These are phyloP conservation scores for Penicilliopsis zonata DNA, from an alignment of 495 filamentous ascomycete genomes.

Conservation along the genomic window DNA sequence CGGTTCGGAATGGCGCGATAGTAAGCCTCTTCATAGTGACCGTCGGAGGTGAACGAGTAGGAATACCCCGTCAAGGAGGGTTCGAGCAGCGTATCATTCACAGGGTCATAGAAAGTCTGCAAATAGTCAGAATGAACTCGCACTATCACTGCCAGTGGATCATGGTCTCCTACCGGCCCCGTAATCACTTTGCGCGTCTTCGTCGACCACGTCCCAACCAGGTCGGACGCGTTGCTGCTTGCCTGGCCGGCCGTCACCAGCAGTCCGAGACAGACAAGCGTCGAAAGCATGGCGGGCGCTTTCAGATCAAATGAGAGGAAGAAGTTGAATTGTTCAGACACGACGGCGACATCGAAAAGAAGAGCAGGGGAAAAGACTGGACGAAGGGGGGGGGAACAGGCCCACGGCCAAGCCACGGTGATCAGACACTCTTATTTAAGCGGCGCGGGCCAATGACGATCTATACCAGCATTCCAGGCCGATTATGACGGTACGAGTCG, in stretches of 20 bases:
- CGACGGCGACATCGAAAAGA: no score
- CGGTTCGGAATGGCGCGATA: constrained; percentile 67
- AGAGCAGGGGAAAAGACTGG: no score
- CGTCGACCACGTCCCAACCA: constrained; percentile 67
- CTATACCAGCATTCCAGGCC: no score
- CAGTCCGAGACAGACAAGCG: constrained; percentile 15
- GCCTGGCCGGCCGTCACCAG: constrained; percentile 18
- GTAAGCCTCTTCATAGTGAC: constrained; percentile 61
- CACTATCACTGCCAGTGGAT: no score
- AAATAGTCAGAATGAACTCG: no score
- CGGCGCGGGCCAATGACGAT: no score
- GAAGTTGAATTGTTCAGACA: no score
- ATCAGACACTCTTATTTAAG: no score
- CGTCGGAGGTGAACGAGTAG: constrained; percentile 65
- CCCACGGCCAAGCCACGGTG: no score
- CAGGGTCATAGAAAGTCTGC: constrained; percentile 64
- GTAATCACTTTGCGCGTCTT: constrained; percentile 64
- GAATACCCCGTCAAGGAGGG: constrained; percentile 65
- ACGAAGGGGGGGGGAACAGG: no score
- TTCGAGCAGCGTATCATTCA: constrained; percentile 56
- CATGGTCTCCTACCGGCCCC: constrained; percentile 64
- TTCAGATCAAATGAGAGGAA: no score
- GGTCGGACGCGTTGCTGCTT: constrained; percentile 22
- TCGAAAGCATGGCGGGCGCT: constrained; percentile 5
- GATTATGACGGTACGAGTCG: no score